phyloP scores from a whole-genome alignment of 129 eudicot genomes.

The Solidago caesia region DNA sequence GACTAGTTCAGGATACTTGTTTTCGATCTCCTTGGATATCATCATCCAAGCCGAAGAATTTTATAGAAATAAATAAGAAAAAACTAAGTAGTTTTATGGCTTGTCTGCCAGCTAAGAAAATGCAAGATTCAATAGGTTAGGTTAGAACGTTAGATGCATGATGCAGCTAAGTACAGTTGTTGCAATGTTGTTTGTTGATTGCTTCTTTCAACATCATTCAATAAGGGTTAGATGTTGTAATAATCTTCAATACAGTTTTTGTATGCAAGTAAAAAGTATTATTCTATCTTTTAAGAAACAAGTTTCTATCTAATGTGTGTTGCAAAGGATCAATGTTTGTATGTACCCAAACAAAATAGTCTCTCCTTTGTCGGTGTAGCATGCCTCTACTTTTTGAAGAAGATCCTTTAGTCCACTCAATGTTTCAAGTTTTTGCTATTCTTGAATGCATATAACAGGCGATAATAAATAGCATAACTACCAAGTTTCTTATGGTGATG shows the following conservation, averaged over 20 bases:
- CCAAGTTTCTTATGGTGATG: not conserved
- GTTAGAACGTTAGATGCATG: not conserved
- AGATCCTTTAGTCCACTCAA: constrained; percentile 12
- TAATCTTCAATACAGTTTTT: constrained; percentile 11
- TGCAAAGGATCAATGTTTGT: constrained; percentile 34
- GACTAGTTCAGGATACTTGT: constrained; percentile 24
- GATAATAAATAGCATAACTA: not conserved
- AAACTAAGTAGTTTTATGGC: constrained; percentile 35
- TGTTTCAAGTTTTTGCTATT: not conserved
- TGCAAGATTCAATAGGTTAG: constrained; percentile 23
- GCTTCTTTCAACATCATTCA: constrained; percentile 33
- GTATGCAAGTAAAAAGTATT: constrained; percentile 28
- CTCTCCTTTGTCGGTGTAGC: constrained; percentile 25
- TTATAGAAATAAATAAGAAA: constrained; percentile 43
- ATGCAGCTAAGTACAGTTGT: constrained; percentile 10
- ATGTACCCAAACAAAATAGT: constrained; percentile 30
- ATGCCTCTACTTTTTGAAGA: constrained; percentile 18
- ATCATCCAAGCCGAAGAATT: constrained; percentile 49
- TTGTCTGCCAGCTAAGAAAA: constrained; percentile 33
- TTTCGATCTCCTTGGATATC: constrained; percentile 49
- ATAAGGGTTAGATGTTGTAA: constrained; percentile 24
- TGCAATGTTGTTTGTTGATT: constrained; percentile 19
- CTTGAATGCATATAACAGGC: constrained; percentile 4
- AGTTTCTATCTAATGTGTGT: constrained; percentile 25
- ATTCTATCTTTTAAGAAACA: constrained; percentile 27